phyloP scores from a whole-genome alignment of 345 rosid genomes.

The Moricandia arvensis region DNA sequence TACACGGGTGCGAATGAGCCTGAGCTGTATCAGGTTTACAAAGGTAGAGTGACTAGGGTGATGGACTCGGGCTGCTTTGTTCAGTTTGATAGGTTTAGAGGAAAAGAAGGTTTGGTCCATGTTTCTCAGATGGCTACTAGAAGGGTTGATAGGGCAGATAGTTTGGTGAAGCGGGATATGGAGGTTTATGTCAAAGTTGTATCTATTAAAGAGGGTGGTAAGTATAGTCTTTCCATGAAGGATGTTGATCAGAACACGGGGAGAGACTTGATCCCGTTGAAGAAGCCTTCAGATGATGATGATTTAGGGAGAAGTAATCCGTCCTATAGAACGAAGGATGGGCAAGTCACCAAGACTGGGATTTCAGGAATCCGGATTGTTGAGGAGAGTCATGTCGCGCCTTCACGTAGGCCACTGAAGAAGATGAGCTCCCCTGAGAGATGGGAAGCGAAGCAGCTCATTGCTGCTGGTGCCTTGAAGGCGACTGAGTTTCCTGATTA shows the following conservation, averaged over 20 bases:
- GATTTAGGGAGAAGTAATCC: constrained; percentile 60
- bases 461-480: constrained; percentile 78
- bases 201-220: constrained; percentile 48
- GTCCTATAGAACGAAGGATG: constrained; percentile 50
- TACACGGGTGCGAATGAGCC: constrained; percentile 46
- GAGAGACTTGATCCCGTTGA: constrained; percentile 73
- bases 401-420: constrained; percentile 68
- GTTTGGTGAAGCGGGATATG: constrained; percentile 70
- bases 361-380: constrained; percentile 71
- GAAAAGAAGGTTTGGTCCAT: constrained; percentile 92
- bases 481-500: constrained; percentile 65
- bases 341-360: constrained; percentile 57
- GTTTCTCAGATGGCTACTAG: constrained; percentile 77
- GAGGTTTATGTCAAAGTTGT: constrained; percentile 80
- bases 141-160: constrained; percentile 49
- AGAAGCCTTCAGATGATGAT: constrained; percentile 54
- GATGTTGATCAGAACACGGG: constrained; percentile 87
- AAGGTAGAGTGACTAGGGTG: constrained; percentile 77
- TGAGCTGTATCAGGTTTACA: constrained; percentile 71
- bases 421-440: constrained; percentile 87
- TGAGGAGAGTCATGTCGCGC: constrained; percentile 54
- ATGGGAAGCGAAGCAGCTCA: constrained; percentile 89
- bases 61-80: constrained; percentile 88
- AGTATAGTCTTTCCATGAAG: constrained; percentile 70
- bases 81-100: constrained; percentile 67